Conservation (phyloP, 495 filamentous ascomycete genomes). For the Talaromyces adpressus region DNA sequence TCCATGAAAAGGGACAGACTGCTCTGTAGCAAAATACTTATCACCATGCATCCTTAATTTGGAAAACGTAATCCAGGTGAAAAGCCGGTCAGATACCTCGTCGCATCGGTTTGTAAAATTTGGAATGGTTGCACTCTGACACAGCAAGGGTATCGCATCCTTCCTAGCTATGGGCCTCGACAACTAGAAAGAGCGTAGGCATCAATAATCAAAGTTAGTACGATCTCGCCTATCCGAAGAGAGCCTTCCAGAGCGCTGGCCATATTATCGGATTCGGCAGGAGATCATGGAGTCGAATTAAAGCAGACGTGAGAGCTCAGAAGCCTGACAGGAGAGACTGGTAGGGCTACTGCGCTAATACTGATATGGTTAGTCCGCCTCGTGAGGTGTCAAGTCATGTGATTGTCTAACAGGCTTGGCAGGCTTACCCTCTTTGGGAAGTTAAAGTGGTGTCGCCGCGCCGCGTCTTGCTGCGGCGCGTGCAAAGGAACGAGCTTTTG, state of each 20-base stretch:
- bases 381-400: not conserved
- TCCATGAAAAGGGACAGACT: not conserved
- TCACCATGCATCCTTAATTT: not conserved
- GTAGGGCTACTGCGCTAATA: not conserved
- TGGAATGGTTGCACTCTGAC: not conserved
- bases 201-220: not conserved
- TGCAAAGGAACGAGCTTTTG: constrained; percentile 1
- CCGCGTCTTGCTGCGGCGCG: constrained; percentile 1
- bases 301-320: no score
- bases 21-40: not conserved
- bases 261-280: not conserved
- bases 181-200: not conserved
- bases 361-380: not conserved
- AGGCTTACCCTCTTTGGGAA: not conserved
- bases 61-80: not conserved
- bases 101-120: not conserved
- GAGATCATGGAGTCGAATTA: no score
- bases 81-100: not conserved
- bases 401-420: not conserved
- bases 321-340: no score
- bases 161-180: not conserved
- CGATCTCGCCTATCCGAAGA: not conserved
- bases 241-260: not conserved
- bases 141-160: not conserved
- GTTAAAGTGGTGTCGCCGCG: constrained; percentile 3